Conservation (phyloP, 2,329 filamentous ascomycete species). For the Alternaria consortialis region DNA sequence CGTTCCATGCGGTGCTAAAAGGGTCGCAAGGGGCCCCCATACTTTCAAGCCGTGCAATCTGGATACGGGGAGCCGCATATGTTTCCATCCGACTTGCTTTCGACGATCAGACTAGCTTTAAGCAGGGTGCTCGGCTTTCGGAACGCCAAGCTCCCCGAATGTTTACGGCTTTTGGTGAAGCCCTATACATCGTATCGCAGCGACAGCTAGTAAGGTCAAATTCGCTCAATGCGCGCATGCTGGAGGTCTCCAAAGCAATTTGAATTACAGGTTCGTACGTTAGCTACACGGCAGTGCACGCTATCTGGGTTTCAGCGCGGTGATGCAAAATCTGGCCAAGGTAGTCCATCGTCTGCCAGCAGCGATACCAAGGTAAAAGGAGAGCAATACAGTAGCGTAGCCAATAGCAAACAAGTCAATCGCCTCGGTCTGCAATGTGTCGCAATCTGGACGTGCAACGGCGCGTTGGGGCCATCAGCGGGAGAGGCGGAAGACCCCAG, state of each 20-base stretch:
- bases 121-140: slow-evolving; percentile 9
- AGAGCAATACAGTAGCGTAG: slow-evolving; percentile 4
- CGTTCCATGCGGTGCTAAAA: not conserved
- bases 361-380: slow-evolving; percentile 6
- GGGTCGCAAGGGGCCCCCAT: not conserved
- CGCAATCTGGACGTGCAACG: slow-evolving; percentile 32
- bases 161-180: not conserved
- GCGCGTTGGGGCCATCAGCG: slow-evolving; percentile 31
- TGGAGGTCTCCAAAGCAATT: not conserved
- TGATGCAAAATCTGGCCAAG: slow-evolving; percentile 12
- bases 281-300: not conserved
- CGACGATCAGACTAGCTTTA: not conserved
- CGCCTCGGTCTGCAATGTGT: slow-evolving; percentile 34
- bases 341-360: slow-evolving; percentile 18
- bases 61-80: not conserved
- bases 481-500: slow-evolving; percentile 39
- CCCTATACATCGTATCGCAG: not conserved
- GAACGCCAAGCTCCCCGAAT: slow-evolving; percentile 5
- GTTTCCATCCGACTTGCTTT: not conserved
- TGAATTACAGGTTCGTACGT: not conserved
- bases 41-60: not conserved
- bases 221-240: not conserved
- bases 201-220: not conserved
- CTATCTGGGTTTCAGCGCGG: not conserved
- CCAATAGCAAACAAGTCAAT: slow-evolving; percentile 26